Conservation (phyloP, 2,329 filamentous ascomycete genomes). For the Botrytis fragariae region DNA sequence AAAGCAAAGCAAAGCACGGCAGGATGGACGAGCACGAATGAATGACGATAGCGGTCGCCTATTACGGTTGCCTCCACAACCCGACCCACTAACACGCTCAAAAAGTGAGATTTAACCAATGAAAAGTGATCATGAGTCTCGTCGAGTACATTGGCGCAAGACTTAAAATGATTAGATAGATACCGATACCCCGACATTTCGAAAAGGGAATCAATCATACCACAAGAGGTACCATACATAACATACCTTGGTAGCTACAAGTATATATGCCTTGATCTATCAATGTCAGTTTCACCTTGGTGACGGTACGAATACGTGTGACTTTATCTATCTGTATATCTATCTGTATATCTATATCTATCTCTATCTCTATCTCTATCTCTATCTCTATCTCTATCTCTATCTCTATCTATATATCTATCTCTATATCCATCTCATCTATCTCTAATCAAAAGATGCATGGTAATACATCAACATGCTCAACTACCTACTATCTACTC, state of each 20-base stretch:
- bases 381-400: too few relatives aligned
- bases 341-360: too few relatives aligned
- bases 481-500: too few relatives aligned
- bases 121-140: conserved; percentile 2
- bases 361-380: too few relatives aligned
- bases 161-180: neutral
- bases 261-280: neutral
- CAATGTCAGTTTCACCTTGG: neutral
- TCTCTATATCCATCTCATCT: too few relatives aligned
- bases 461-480: too few relatives aligned
- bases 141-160: neutral
- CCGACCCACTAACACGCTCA: neutral
- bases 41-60: conserved; percentile 21
- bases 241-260: neutral
- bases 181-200: conserved; percentile 16
- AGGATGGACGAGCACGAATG: conserved; percentile 7
- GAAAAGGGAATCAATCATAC: neutral
- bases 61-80: conserved; percentile 12
- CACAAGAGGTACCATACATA: too few relatives aligned
- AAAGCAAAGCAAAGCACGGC: neutral
- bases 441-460: too few relatives aligned
- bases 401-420: too few relatives aligned
- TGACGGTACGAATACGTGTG: neutral
- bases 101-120: neutral
- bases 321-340: too few relatives aligned